Evolutionary conservation across 192 early-diverging fungal species (phyloP).

Genomic region (Geranomyces michiganensis): DNA sequence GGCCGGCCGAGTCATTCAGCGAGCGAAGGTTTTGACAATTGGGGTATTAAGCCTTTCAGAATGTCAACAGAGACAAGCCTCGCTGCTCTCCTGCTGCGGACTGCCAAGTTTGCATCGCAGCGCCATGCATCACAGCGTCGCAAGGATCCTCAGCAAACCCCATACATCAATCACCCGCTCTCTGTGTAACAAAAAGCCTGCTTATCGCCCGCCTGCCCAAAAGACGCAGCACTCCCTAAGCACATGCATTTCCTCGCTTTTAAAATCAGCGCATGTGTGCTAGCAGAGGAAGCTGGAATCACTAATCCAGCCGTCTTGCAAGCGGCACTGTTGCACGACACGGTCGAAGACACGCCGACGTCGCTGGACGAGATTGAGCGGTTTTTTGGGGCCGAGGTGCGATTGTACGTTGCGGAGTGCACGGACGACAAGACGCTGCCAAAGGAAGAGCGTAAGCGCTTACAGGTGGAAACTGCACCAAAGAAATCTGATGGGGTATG

Average conservation of each 20-base stretch:
- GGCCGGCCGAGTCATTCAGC: no score
- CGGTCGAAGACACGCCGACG: conserved; percentile 71
- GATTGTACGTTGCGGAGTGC: conserved; percentile 55
- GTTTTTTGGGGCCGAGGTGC: conserved; percentile 53
- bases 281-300: conserved; percentile 54
- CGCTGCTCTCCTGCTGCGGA: conserved; percentile 27
- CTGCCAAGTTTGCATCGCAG: conserved; percentile 54
- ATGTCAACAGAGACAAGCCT: no score
- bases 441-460: conserved; percentile 53
- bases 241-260: no score
- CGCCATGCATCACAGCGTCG: conserved; percentile 60
- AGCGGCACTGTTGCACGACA: conserved; percentile 69
- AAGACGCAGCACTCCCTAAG: no score
- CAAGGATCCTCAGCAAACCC: conserved; percentile 55
- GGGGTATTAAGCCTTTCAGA: no score
- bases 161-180: conserved; percentile 69
- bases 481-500: conserved; percentile 49
- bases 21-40: no score
- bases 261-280: conserved; percentile 36
- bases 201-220: no score
- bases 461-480: conserved; percentile 61
- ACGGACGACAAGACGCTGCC: conserved; percentile 64
- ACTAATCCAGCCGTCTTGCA: conserved; percentile 47
- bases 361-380: conserved; percentile 58
- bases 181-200: no score